phyloP scores from a whole-genome alignment of 495 filamentous ascomycete genomes.

The Hypoxylon lienhwacheense region DNA sequence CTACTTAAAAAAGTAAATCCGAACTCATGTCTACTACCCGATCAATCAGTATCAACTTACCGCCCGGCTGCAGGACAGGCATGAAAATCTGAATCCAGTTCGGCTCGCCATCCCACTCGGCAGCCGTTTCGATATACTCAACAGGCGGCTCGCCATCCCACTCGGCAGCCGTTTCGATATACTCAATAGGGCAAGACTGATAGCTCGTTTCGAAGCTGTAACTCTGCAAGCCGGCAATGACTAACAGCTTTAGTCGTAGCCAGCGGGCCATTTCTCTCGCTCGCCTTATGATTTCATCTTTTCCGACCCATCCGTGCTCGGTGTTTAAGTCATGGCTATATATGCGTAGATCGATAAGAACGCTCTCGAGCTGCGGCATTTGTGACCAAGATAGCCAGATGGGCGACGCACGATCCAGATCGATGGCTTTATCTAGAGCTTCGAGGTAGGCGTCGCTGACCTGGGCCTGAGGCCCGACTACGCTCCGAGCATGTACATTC shows the following conservation, averaged over 20 bases:
- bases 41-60: constrained; percentile 32
- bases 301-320: constrained; percentile 25
- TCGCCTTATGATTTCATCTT: constrained; percentile 18
- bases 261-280: constrained; percentile 33
- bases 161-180: constrained; percentile 23
- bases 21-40: constrained; percentile 5
- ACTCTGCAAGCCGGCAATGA: constrained; percentile 38
- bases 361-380: constrained; percentile 36
- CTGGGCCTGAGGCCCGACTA: neutral
- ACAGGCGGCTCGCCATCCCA: constrained; percentile 27
- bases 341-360: constrained; percentile 34
- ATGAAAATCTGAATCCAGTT: constrained; percentile 39
- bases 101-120: constrained; percentile 28
- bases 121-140: constrained; percentile 12
- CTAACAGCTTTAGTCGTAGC: constrained; percentile 28
- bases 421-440: constrained; percentile 19
- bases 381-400: constrained; percentile 37
- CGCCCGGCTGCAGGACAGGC: constrained; percentile 26
- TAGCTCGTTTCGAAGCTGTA: constrained; percentile 29
- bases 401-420: constrained; percentile 30
- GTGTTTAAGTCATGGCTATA: constrained; percentile 37
- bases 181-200: constrained; percentile 6
- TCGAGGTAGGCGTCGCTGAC: constrained; percentile 4
- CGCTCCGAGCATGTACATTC: constrained; percentile 14
- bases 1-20: neutral